Percentiles rank a stretch among this genome's conserved stretches.
These are phyloP conservation scores for Diaporthe velutina DNA, from an alignment of 2,329 filamentous ascomycete genomes.

Conservation along the genomic window DNA sequence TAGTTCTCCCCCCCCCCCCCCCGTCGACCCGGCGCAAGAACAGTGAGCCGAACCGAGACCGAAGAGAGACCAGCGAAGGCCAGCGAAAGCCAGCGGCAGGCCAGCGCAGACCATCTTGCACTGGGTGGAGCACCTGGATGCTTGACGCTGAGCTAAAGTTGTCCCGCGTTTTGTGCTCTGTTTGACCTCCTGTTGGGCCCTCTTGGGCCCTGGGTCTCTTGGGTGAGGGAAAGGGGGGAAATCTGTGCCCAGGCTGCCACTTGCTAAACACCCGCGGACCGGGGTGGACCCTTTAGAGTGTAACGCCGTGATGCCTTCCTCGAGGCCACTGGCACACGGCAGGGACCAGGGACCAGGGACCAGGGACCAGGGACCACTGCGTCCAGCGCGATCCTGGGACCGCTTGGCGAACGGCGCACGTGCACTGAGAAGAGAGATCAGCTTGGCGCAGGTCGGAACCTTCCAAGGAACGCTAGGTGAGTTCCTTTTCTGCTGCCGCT, in stretches of 20 bases:
- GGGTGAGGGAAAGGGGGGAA: neutral
- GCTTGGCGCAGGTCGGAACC: slow-evolving; percentile 10
- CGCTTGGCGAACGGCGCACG: slow-evolving; percentile 1
- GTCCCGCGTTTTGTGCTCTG: slow-evolving; percentile 2
- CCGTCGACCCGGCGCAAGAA: neutral
- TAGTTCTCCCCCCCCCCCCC: too few relatives aligned
- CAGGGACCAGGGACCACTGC: neutral
- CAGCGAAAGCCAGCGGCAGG: slow-evolving; percentile 15
- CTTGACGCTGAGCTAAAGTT: slow-evolving; percentile 24
- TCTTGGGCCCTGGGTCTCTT: neutral
- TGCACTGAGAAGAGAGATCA: slow-evolving; percentile 22
- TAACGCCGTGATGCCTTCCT: slow-evolving; percentile 23
- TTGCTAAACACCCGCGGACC: slow-evolving; percentile 24
- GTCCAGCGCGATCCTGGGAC: slow-evolving; percentile 9
- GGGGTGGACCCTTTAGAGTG: slow-evolving; percentile 13
- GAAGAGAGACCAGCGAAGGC: neutral
- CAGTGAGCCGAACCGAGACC: slow-evolving; percentile 9
- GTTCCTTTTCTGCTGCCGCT: neutral
- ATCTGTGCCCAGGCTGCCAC: slow-evolving; percentile 26
- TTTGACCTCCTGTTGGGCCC: slow-evolving; percentile 4
- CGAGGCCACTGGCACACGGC: neutral
- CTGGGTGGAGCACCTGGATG: neutral
- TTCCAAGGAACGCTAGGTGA: neutral
- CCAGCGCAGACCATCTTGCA: neutral
- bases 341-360: slow-evolving; percentile 11